Evolutionary conservation across 257 asterid genomes (phyloP), one percentile per base, ranked within the genome.

Genomic region (Salvia hispanica): DNA sequence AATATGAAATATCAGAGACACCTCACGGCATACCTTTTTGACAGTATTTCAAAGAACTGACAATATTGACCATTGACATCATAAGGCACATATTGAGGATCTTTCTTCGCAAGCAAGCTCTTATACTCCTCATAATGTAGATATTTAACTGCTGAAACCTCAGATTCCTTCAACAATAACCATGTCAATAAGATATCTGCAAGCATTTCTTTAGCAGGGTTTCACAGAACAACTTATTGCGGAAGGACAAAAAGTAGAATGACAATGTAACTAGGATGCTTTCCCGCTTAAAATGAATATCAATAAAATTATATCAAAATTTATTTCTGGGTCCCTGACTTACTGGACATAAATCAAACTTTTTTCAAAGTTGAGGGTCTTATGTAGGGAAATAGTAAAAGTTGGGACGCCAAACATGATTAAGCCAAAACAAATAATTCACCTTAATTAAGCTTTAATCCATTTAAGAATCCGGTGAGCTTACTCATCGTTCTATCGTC

Each of bases 111-210:
- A 67, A 94, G 95, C 78, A 86, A 80, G 67, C 86, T 76, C 82
- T 79, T 85, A 36, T 94, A 94, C 74, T 91, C 91, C 78, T 90
- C 89, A 44, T 76, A 45, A 18, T 88, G 79, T 74, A 88, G 72
- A 80, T 91, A 94, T 78, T 94, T 94, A 57, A 94, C 97, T 48
- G 95, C 95, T 74, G 97, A 90, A 74, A 94, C 99, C 79, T 94
- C 99, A 68, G 96, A 91, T 79, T 94, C 97, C 99, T 94, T 76
- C 83, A 67, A 80, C 69, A 70, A 55, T 9, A 69, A 56, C 59
- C 16, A 43, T 44, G 51, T 34, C 69, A 67, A 42, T 33, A 64
- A 69, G 79, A 21, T 56, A 63, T 71, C 50, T 68, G 72, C 67
- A 56, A 62, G 66, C 16, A 58, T n/a, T 15, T 44, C 39, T 28